Conservation (phyloP, 495 filamentous ascomycete species). For the Penicillium silybi region DNA sequence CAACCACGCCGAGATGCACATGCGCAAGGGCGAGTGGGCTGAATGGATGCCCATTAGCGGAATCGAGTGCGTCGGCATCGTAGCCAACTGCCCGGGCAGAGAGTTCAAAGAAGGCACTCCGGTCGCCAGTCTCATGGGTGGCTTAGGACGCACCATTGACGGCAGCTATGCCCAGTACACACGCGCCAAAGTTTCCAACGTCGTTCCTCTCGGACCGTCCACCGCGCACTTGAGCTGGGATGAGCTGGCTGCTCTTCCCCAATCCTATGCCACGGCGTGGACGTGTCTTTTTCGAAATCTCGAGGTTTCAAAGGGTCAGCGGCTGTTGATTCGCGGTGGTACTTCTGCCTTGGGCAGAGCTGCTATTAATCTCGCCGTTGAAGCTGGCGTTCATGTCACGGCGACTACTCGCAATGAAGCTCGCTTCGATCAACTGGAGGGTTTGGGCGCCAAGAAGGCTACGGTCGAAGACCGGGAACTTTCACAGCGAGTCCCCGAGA, state of each 20-base stretch:
- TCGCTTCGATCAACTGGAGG: conserved; percentile 22
- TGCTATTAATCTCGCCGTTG: conserved; percentile 40
- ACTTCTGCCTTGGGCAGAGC: conserved; percentile 44
- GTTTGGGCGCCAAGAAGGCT: conserved; percentile 28
- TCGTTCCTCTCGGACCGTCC: conserved; percentile 27
- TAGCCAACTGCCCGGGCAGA: conserved; percentile 32
- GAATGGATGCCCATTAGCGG: conserved; percentile 42
- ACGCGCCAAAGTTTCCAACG: conserved; percentile 29
- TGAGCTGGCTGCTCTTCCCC: conserved; percentile 41
- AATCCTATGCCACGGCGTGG: conserved; percentile 42
- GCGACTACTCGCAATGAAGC: conserved; percentile 36
- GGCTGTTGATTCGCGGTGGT: conserved; percentile 39
- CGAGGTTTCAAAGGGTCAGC: conserved; percentile 28
- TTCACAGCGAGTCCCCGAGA: conserved; percentile 6
- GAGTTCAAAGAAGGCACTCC: conserved; percentile 31
- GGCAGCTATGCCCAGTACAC: conserved; percentile 44
- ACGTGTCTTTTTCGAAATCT: conserved; percentile 39
- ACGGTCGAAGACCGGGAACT: conserved; percentile 23
- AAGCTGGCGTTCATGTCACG: conserved; percentile 30
- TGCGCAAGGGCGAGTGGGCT: conserved; percentile 50
- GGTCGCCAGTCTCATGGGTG: conserved; percentile 43
- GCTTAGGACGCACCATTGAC: conserved; percentile 34
- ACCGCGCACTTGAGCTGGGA: conserved; percentile 29
- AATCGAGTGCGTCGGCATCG: conserved; percentile 45
- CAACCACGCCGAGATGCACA: conserved; percentile 51